A percentile compares a stretch with the other conserved stretches of the same genome.
Conservation (phyloP, 257 asterid species). For the Forsythia suspensa region DNA sequence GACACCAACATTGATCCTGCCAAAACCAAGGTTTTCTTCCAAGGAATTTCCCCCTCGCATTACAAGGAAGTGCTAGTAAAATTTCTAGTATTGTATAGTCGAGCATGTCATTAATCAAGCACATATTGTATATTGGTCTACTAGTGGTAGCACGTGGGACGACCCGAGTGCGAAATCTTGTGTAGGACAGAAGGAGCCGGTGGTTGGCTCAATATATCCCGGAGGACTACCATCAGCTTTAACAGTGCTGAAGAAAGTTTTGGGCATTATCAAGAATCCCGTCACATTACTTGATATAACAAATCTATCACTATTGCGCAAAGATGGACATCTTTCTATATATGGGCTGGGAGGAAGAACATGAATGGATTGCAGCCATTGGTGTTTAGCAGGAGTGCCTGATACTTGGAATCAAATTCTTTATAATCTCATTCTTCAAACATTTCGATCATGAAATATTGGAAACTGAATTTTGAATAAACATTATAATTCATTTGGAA, state of each 20-base stretch:
- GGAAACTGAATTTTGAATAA: too few relatives aligned
- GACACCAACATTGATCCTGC: slow-evolving; percentile 69
- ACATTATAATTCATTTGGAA: too few relatives aligned
- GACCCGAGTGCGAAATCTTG: slow-evolving; percentile 64
- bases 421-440: slow-evolving; percentile 51
- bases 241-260: slow-evolving; percentile 54
- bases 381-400: slow-evolving; percentile 93
- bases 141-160: slow-evolving; percentile 73
- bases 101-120: not conserved
- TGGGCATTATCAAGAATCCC: slow-evolving; percentile 47
- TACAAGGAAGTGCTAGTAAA: slow-evolving; percentile 57
- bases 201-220: slow-evolving; percentile 61
- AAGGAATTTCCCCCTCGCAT: slow-evolving; percentile 96
- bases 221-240: slow-evolving; percentile 68
- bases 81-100: not conserved
- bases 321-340: slow-evolving; percentile 88
- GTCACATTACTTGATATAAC: slow-evolving; percentile 67
- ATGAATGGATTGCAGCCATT: slow-evolving; percentile 82
- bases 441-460: not conserved
- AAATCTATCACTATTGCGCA: slow-evolving; percentile 66
- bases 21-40: slow-evolving; percentile 68
- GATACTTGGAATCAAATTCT: slow-evolving; percentile 85
- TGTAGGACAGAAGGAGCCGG: slow-evolving; percentile 43
- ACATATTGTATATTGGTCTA: not conserved
- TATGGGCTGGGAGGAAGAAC: slow-evolving; percentile 52